phyloP scores from a whole-genome alignment of 305 asterid genomes.

The Euphrasia arctica region DNA sequence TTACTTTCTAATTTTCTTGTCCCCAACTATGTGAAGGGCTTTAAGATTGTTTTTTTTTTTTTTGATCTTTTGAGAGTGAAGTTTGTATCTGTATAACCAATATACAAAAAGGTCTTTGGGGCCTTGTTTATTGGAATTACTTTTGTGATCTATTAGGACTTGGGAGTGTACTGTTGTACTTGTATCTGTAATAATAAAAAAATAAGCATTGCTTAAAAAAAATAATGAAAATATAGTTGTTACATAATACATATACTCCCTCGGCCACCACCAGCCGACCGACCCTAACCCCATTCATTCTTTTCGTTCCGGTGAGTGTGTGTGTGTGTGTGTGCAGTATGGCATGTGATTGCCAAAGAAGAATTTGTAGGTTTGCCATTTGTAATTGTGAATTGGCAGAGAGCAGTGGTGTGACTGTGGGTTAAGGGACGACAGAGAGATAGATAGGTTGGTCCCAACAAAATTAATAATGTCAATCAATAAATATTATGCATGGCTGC shows the following conservation, averaged over 20 bases:
- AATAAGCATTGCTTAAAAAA: background rate
- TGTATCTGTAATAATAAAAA: conserved; percentile 33
- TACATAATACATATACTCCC: background rate
- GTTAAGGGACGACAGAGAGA: conserved; percentile 31
- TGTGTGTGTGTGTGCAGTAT: background rate
- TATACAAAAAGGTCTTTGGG: conserved; percentile 74
- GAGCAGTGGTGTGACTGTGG: conserved; percentile 13
- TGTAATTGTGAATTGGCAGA: conserved; percentile 31
- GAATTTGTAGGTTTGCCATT: conserved; percentile 81
- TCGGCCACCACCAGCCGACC: conserved; percentile 9
- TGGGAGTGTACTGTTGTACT: conserved; percentile 34
- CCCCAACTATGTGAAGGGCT: background rate
- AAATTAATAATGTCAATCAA: conserved; percentile 31
- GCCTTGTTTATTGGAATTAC: conserved; percentile 40
- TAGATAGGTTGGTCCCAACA: conserved; percentile 45
- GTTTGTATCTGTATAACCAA: conserved; percentile 35
- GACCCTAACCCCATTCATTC: conserved; percentile 14
- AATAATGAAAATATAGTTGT: background rate
- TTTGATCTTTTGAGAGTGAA: conserved; percentile 14
- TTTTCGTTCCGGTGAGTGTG: background rate
- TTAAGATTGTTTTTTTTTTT: conserved; percentile 10
- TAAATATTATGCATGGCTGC: conserved; percentile 26
- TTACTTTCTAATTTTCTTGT: background rate
- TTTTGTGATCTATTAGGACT: conserved; percentile 3
- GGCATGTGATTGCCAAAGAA: conserved; percentile 77